phyloP scores from a whole-genome alignment of 176 grass and related monocot species.

The Lolium multiflorum region DNA sequence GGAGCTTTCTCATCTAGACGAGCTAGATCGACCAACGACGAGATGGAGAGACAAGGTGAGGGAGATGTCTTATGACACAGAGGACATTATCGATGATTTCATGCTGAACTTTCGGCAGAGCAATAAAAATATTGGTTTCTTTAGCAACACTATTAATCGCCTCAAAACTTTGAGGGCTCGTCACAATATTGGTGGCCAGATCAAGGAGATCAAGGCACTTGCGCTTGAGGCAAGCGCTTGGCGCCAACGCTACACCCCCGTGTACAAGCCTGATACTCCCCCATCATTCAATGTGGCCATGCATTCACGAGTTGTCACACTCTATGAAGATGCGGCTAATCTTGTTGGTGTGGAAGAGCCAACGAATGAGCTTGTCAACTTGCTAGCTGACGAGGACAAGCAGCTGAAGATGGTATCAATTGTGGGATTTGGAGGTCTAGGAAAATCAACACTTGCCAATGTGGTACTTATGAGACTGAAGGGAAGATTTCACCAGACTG shows the following conservation, averaged over 20 bases:
- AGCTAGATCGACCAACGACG: no score
- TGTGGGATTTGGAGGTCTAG: background rate
- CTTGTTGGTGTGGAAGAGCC: background rate
- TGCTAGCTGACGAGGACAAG: background rate
- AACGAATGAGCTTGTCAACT: background rate
- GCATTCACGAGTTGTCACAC: background rate
- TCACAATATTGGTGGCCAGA: background rate
- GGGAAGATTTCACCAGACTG: no score
- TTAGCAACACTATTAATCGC: background rate
- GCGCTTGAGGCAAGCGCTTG: background rate
- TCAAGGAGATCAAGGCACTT: background rate
- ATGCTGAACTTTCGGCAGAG: background rate
- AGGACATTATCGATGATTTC: background rate
- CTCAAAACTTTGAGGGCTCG: background rate
- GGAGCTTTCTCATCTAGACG: no score
- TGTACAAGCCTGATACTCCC: background rate
- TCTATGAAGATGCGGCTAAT: background rate
- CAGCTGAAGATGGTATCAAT: background rate
- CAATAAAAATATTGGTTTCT: background rate
- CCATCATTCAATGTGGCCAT: background rate
- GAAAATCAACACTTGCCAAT: background rate
- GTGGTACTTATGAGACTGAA: no score
- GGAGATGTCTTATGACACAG: background rate
- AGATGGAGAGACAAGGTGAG: background rate
- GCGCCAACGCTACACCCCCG: background rate